Evolutionary conservation across 2,329 filamentous ascomycete genomes (phyloP).

Genomic region (Cladosporium colombiae): DNA sequence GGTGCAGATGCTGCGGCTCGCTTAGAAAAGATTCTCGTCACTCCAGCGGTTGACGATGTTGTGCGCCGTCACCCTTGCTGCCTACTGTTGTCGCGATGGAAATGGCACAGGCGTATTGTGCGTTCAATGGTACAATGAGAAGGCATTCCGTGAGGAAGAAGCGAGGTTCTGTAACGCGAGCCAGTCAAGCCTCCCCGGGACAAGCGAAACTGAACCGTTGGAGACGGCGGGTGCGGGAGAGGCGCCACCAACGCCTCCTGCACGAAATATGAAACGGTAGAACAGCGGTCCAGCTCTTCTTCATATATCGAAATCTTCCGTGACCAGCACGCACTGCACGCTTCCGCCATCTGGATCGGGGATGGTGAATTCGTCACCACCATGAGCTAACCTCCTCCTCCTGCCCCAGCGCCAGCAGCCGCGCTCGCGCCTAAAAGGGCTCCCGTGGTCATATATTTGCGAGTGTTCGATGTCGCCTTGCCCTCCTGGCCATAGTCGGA

Average conservation of each 20-base stretch:
- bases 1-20: slow-evolving; percentile 10
- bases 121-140: not conserved
- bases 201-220: not conserved
- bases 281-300: not conserved
- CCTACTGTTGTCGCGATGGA: not conserved
- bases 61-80: not conserved
- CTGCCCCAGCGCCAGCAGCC: not conserved
- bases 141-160: not conserved
- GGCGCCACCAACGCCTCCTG: not conserved
- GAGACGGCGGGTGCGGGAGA: not conserved
- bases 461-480: not conserved
- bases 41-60: not conserved
- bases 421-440: not conserved
- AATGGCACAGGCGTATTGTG: not conserved
- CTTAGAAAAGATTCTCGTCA: not conserved
- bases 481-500: not conserved
- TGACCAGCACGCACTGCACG: not conserved
- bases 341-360: not conserved
- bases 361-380: not conserved
- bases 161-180: not conserved
- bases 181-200: not conserved
- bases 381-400: not conserved
- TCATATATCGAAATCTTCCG: slow-evolving; percentile 1
- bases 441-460: not conserved
- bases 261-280: not conserved